These are phyloP conservation scores for Strobilomyces echinocephalus DNA, from an alignment of 768 basidiomycete species.

Conservation along the genomic window DNA sequence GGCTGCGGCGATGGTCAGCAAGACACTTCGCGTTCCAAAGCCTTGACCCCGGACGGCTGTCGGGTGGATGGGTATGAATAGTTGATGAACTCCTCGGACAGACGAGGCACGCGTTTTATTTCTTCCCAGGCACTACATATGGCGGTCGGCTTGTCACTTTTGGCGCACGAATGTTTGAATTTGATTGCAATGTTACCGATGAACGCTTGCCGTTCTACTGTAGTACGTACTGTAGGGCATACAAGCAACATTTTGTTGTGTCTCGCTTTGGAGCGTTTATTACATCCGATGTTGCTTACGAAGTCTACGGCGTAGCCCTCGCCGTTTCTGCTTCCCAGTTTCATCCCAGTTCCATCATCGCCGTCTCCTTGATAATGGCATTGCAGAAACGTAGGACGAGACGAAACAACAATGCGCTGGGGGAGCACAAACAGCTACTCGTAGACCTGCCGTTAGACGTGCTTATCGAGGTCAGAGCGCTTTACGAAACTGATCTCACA, in stretches of 20 bases:
- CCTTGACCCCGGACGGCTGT: constrained; percentile 35
- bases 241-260: too few relatives aligned
- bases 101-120: neutral
- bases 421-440: neutral
- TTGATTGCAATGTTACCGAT: constrained; percentile 2
- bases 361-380: constrained; percentile 1
- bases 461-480: constrained; percentile 9
- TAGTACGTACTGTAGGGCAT: neutral
- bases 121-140: neutral
- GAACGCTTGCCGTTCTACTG: neutral
- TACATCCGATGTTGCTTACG: too few relatives aligned
- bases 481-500: neutral
- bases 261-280: too few relatives aligned
- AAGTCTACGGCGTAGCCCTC: too few relatives aligned
- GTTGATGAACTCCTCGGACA: neutral
- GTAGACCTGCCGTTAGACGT: constrained; percentile 13
- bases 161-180: constrained; percentile 15
- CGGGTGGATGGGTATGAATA: neutral
- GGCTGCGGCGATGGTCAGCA: constrained; percentile 98
- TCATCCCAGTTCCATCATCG: too few relatives aligned
- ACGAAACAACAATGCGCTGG: neutral
- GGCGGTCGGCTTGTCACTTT: neutral
- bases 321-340: too few relatives aligned
- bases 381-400: neutral
- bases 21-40: constrained; percentile 87